A percentile compares a stretch with the other conserved stretches of the same genome.
phyloP scores from a whole-genome alignment of 2,329 filamentous ascomycete species.

The Xylariales sp. region DNA sequence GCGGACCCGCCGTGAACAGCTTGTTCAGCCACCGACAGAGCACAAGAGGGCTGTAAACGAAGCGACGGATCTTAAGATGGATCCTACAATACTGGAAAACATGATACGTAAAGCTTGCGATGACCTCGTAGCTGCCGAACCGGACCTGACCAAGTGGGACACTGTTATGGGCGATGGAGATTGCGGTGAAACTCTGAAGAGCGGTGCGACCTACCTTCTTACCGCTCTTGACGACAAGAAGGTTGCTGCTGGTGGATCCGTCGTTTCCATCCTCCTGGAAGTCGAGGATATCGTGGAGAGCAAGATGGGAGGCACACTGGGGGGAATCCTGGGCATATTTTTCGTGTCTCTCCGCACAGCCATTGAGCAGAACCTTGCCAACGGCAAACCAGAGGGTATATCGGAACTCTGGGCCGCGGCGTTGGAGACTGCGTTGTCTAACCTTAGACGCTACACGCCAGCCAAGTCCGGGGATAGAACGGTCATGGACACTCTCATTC shows the following conservation, averaged over 20 bases:
- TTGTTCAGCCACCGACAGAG: slow-evolving; percentile 33
- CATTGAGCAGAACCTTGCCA: slow-evolving; percentile 30
- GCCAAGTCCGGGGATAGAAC: slow-evolving; percentile 53
- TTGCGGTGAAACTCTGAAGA: slow-evolving; percentile 59
- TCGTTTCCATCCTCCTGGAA: slow-evolving; percentile 41
- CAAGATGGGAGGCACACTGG: slow-evolving; percentile 42
- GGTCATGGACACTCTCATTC: slow-evolving; percentile 53
- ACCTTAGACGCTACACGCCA: slow-evolving; percentile 47
- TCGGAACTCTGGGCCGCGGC: slow-evolving; percentile 39
- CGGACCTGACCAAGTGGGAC: slow-evolving; percentile 59
- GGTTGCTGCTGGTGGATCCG: slow-evolving; percentile 37
- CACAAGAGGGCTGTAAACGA: slow-evolving; percentile 30
- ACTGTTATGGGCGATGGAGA: slow-evolving; percentile 62
- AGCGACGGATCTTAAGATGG: slow-evolving; percentile 41
- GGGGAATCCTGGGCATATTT: slow-evolving; percentile 34
- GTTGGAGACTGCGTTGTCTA: slow-evolving; percentile 37
- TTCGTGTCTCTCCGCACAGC: slow-evolving; percentile 37
- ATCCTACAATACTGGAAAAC: slow-evolving; percentile 46
- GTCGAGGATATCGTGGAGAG: slow-evolving; percentile 52
- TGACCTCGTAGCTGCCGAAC: slow-evolving; percentile 52
- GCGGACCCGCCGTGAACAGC: slow-evolving; percentile 34
- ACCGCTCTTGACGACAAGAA: slow-evolving; percentile 38
- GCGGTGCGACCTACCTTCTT: slow-evolving; percentile 42
- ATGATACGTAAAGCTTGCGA: slow-evolving; percentile 52
- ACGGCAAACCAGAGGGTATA: slow-evolving; percentile 23